Conservation (phyloP, 306 rosid genomes). For the Mucuna pruriens region DNA sequence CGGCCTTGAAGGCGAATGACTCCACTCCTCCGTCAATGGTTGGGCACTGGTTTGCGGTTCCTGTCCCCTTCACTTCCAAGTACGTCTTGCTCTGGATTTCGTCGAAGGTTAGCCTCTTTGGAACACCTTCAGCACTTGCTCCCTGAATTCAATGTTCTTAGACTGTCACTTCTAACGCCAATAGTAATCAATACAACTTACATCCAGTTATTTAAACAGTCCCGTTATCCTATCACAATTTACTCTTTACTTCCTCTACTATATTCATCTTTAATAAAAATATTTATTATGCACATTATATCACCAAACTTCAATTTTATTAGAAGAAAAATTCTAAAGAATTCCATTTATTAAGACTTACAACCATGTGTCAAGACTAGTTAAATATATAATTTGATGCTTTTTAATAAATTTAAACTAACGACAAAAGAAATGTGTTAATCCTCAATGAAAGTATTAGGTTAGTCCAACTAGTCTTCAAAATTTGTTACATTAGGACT, state of each 20-base stretch:
- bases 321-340: too few species aligned
- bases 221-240: too few species aligned
- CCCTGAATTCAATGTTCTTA: conserved; percentile 63
- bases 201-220: not conserved
- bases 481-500: not conserved
- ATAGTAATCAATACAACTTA: not conserved
- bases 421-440: too few species aligned
- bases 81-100: conserved; percentile 98
- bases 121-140: conserved; percentile 88
- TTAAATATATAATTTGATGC: not conserved
- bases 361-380: not conserved
- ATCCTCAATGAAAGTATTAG: not conserved
- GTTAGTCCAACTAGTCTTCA: not conserved
- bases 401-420: not conserved
- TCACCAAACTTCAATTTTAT: too few species aligned
- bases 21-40: conserved; percentile 87
- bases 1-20: conserved; percentile 75
- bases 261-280: too few species aligned
- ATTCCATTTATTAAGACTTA: too few species aligned
- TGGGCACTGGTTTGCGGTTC: conserved; percentile 98
- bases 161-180: conserved; percentile 1
- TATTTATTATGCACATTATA: too few species aligned
- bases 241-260: too few species aligned
- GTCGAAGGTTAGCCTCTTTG: conserved; percentile 85
- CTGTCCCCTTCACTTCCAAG: conserved; percentile 87